Evolutionary conservation across 1,284 basidiomycete species (phyloP), one percentile per base, ranked within the genome.

Genomic region (Austroboletus novae-zelandiae): DNA sequence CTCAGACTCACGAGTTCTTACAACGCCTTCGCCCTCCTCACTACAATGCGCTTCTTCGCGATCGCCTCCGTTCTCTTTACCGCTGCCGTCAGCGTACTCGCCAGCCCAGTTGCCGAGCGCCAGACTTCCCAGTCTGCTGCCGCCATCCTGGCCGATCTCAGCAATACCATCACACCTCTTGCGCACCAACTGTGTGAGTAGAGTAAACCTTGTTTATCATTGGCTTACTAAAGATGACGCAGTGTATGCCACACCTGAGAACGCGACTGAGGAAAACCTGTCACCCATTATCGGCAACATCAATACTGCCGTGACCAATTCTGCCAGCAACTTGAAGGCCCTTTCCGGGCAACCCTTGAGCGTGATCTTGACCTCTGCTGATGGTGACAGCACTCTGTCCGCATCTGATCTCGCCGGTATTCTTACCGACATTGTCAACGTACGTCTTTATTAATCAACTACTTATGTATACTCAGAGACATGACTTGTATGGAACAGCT

Each of bases 171-270:
- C 2, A 43, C 35, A 4, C 52, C 57, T 20, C 49, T 51, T 11
- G 43, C 58, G 10, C 27, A 60, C 41, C 20, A 42, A 39, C 2
- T 60, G 39, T 41, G 58, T 58, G 37, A 44, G 58, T 43, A 32
- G 36, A 8, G 18, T 18, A 14, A 17, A 18, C 8, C 2, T 14
- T 23, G 17, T 40, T 35, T 25, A 41, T 18, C 25, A 37, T 45
- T n/a, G 9, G 2, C 15, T 36, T 40, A n/a, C 35, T 47, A 25
- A 58, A 10, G 9, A 48, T 32, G 27, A 32, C 41, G 10, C 37
- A 60, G 57, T 43, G 9, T 60, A 51, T 40, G 58, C 55, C 15
- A 58, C 30, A n/a, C 0, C 45, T 20, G 18, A 34, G 13, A 61
- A 58, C 29, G 58, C 56, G 29, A 60, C 57, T 10, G 13, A 55